phyloP scores from a whole-genome alignment of 176 grass and related monocot species.

The Ananas comosus region DNA sequence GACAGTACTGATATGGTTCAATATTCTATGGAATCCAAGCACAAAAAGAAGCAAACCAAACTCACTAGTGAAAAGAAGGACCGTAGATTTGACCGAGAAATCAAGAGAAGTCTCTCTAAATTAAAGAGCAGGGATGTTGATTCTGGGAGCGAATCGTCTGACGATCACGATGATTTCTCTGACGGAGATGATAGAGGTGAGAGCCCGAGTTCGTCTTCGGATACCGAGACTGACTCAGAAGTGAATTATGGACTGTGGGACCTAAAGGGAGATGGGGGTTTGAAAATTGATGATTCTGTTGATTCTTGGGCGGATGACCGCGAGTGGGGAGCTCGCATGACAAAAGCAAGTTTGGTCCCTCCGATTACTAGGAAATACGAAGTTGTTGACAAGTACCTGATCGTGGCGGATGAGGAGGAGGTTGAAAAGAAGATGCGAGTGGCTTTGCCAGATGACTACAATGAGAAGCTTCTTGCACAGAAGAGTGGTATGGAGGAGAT shows the following conservation, averaged over 20 bases:
- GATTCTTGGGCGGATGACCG: constrained; percentile 63
- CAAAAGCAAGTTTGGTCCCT: constrained; percentile 95
- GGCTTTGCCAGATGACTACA: constrained; percentile 87
- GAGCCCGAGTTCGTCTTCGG: constrained; percentile 68
- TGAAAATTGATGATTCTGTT: constrained; percentile 45
- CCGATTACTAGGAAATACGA: constrained; percentile 98
- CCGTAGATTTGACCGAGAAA: constrained; percentile 77
- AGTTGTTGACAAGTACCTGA: constrained; percentile 85
- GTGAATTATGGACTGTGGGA: constrained; percentile 64
- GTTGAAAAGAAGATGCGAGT: constrained; percentile 85
- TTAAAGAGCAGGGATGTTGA: constrained; percentile 76
- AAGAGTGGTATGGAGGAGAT: constrained; percentile 81
- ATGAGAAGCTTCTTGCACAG: constrained; percentile 80
- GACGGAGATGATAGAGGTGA: constrained; percentile 67
- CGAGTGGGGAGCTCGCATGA: constrained; percentile 98
- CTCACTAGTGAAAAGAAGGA: constrained; percentile 40
- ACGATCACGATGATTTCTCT: constrained; percentile 70
- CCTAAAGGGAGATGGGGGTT: constrained; percentile 36
- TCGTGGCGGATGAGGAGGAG: constrained; percentile 89
- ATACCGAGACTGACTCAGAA: constrained; percentile 82
- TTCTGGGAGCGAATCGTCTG: constrained; percentile 94
- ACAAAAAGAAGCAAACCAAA: constrained; percentile 84
- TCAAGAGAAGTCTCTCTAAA: constrained; percentile 97
- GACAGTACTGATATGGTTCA: constrained; percentile 46
- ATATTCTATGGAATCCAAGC: constrained; percentile 59